Evolutionary conservation across 257 asterid species (phyloP), one percentile per base, ranked within the genome.

Genomic region (Solanum arcanum): DNA sequence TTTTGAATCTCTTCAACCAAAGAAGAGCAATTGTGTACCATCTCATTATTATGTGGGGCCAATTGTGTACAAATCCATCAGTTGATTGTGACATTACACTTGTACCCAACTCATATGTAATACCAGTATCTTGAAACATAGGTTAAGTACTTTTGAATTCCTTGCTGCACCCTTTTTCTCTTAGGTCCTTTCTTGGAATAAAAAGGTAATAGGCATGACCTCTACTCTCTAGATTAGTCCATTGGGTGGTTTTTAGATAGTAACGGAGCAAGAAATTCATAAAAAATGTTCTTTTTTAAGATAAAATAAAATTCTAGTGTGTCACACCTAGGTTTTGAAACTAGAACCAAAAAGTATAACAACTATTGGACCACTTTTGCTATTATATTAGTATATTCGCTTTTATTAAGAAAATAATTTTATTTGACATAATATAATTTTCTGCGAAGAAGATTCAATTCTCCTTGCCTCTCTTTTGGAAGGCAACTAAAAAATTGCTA

Each of bases 21-120:
- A 46, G 15, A 44, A 77, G 64, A 77, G 9, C 62, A 77, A 27
- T 46, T 46, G 64, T 78, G 64, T 46, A 46, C 27, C 81, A 37
- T 74, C 18, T 74, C n/a, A 56, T 56, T 12, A 74, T 74, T 15
- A 74, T 5, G 52, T 35, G 41, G 81, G 64, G 14, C 64, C 66
- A 78, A 33, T 69, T 31, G 23, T n/a, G 31, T 21, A 37, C 15
- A n/a, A 70, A 70, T 73, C 77, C 13, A 64, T 64, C 72, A 86
- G 52, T 31, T 86, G 86, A 86, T 86, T 70, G 84, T 49, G 88
- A 86, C 88, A 52, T 33, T 59, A 25, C 85, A 62, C 83, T 39
- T 59, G 21, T 9, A 78, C 72, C 86, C 88, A 86, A 29, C 47
- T 62, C 41, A 86, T 66, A 42, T 39, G 9, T 76, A 21, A 7